Percentiles rank a stretch among this genome's conserved stretches.
Evolutionary conservation across 306 rosid genomes (phyloP).

Genomic region (Lathyrus sativus): DNA sequence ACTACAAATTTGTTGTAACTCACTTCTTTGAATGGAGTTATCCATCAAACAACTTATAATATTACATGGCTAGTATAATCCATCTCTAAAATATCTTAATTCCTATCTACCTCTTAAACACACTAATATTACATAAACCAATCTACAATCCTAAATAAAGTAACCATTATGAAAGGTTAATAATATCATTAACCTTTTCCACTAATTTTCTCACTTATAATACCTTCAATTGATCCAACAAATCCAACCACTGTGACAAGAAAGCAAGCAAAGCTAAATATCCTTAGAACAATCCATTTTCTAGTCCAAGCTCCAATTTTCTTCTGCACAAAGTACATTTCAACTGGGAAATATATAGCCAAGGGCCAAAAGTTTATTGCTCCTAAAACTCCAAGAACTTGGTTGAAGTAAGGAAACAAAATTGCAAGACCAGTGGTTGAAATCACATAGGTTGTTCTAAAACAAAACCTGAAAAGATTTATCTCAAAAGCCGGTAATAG

Average conservation of each 20-base stretch:
- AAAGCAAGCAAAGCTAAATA: constrained; percentile 72
- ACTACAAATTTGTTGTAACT: not conserved
- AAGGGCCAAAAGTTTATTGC: constrained; percentile 91
- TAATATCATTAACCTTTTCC: constrained; percentile 4
- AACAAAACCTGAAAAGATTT: constrained; percentile 63
- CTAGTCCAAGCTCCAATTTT: constrained; percentile 67
- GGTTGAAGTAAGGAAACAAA: constrained; percentile 83
- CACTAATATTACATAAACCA: constrained; percentile 13
- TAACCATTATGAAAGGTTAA: not conserved
- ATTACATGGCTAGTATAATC: not conserved
- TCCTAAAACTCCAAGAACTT: constrained; percentile 75
- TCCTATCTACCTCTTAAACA: not conserved
- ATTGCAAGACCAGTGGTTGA: constrained; percentile 67
- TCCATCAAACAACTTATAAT: constrained; percentile 3
- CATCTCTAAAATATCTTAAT: not conserved
- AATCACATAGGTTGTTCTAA: constrained; percentile 67
- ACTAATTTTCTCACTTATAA: constrained; percentile 36
- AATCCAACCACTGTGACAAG: constrained; percentile 58
- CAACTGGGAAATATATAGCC: constrained; percentile 82
- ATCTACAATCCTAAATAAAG: constrained; percentile 1
- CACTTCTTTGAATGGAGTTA: constrained; percentile 1
- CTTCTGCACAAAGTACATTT: constrained; percentile 80
- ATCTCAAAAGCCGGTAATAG: constrained; percentile 47
- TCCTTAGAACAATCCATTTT: constrained; percentile 65
- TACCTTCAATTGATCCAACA: constrained; percentile 72